A percentile compares a stretch with the other conserved stretches of the same genome.
Evolutionary conservation across 2,329 filamentous ascomycete genomes (phyloP).

Genomic region (Thyridium curvatum): DNA sequence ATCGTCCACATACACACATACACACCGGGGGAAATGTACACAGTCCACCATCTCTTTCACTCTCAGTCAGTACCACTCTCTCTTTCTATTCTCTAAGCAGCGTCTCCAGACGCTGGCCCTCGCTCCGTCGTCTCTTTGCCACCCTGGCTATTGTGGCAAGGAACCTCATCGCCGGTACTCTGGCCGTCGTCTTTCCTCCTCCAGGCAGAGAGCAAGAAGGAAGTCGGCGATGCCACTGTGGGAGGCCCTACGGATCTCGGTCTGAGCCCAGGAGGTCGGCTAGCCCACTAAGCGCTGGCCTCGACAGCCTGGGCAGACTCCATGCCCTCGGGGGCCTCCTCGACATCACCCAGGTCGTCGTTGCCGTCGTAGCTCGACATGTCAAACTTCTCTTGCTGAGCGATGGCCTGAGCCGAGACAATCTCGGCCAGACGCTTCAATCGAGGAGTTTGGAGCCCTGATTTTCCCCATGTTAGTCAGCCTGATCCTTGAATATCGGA

Average conservation of each 20-base stretch:
- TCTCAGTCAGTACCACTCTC: no score
- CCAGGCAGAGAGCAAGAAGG: constrained; percentile 17
- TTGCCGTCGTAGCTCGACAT: constrained; percentile 37
- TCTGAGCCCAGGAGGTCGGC: constrained; percentile 7
- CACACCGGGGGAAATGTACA: no score
- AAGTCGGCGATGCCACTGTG: constrained; percentile 16
- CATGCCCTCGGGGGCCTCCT: constrained; percentile 31
- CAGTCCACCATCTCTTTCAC: no score
- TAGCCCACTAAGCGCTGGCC: constrained; percentile 26
- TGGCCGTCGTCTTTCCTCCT: constrained; percentile 3
- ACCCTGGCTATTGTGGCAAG: no score
- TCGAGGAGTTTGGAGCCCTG: constrained; percentile 92
- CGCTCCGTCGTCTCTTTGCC: no score
- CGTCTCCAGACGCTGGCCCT: no score
- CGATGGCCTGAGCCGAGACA: constrained; percentile 91
- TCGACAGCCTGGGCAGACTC: constrained; percentile 14
- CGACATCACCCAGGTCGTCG: constrained; percentile 42
- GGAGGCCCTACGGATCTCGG: constrained; percentile 8
- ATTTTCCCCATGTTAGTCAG: neutral
- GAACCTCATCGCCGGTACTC: neutral
- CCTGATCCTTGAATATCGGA: neutral
- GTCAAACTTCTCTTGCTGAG: constrained; percentile 84
- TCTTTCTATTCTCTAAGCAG: no score
- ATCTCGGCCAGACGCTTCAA: constrained; percentile 97
- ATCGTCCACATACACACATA: no score